Base-by-base conservation (phyloP, 140 eudicot species). In the Flaveria floridana region DNA sequence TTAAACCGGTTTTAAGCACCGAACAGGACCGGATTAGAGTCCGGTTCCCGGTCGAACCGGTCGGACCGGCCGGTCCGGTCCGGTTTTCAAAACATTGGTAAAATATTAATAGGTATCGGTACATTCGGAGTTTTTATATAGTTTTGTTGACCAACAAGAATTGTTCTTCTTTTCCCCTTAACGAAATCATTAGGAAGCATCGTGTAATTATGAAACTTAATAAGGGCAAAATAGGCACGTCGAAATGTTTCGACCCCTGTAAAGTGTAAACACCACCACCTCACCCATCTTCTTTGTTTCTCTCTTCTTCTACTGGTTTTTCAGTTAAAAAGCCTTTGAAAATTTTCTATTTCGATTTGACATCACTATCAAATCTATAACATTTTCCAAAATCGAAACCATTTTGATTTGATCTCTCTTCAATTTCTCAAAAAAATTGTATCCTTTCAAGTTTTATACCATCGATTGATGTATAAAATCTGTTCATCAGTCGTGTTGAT, bases 61-160 rank as follows among this genome's bases (percentile, higher is more conserved):
- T n/a, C n/a, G n/a, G n/a, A n/a, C n/a, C n/a, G n/a, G n/a, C n/a
- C n/a, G n/a, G n/a, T n/a, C n/a, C n/a, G n/a, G n/a, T n/a, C n/a
- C n/a, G n/a, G n/a, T n/a, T n/a, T n/a, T n/a, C n/a, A n/a, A n/a
- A n/a, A n/a, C n/a, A n/a, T n/a, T n/a, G n/a, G n/a, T n/a, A n/a
- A n/a, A n/a, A n/a, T n/a, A n/a, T n/a, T n/a, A 62, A 62, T 34
- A 10, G 13, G 15, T 4, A 62, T 26, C 68, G 3, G 30, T 20
- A 13, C 21, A 34, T 14, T 37, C 19, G 14, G 39, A 37, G 0
- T 61, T 48, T 48, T 48, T 12, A 26, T 26, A 26, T 25, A 34
- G n/a, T 74, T 44, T 63, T 7, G 59, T 74, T 63, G 72, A 74
- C 79, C 79, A 74, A 6, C 72, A 47, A 74, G 79, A 74, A 74